These are phyloP conservation scores for Nidula microcarpa DNA, from an alignment of 768 basidiomycete genomes.

Conservation along the genomic window DNA sequence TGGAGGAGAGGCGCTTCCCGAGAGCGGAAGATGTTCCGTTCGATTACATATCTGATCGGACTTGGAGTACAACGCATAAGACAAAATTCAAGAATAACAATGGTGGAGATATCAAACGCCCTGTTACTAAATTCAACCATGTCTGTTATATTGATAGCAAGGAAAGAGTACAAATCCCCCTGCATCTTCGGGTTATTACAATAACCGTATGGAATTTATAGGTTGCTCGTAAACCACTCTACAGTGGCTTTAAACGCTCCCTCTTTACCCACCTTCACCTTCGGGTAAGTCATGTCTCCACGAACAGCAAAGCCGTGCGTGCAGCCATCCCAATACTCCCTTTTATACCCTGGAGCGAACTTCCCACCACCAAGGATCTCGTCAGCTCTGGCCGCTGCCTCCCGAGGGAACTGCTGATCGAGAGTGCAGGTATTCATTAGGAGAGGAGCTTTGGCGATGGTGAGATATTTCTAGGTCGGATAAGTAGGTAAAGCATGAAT, in stretches of 20 bases:
- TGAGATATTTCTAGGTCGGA: constrained; percentile 39
- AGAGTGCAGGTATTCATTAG: constrained; percentile 65
- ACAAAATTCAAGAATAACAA: too few relatives aligned
- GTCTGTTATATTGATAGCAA: too few relatives aligned
- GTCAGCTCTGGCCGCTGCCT: constrained; percentile 42
- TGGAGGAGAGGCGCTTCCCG: too few relatives aligned
- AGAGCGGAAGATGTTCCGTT: too few relatives aligned
- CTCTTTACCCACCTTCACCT: constrained; percentile 52
- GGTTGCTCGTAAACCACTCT: constrained; percentile 29
- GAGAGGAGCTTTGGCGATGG: constrained; percentile 46
- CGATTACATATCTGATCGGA: too few relatives aligned
- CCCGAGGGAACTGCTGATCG: constrained; percentile 48
- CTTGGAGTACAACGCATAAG: too few relatives aligned
- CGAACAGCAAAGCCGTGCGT: constrained; percentile 40
- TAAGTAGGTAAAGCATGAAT: not conserved
- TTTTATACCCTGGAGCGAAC: too few relatives aligned
- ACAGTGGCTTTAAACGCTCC: constrained; percentile 49
- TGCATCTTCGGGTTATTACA: too few relatives aligned
- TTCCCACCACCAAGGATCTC: constrained; percentile 35
- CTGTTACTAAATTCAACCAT: too few relatives aligned
- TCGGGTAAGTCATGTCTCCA: constrained; percentile 34
- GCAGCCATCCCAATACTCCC: constrained; percentile 25
- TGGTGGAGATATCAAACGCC: too few relatives aligned
- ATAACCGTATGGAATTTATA: not conserved
- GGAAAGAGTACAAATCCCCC: too few relatives aligned